A percentile compares a stretch with the other conserved stretches of the same genome.
Conservation (phyloP, 2,329 filamentous ascomycete genomes). For the Annulohypoxylon truncatum region DNA sequence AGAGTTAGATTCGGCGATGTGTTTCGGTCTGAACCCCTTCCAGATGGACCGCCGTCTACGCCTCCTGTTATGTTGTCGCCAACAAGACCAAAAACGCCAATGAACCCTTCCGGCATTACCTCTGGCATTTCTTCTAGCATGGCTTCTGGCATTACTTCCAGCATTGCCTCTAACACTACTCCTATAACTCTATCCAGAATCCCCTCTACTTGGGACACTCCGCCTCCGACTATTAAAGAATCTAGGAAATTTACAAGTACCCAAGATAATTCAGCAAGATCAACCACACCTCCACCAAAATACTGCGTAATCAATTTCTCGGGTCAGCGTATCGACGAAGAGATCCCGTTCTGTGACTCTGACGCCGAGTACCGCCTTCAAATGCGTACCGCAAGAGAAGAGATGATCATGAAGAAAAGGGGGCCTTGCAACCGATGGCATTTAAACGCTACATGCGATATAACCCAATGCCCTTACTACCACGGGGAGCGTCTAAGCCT, state of each 20-base stretch:
- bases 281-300: not conserved
- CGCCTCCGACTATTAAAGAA: not conserved
- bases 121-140: not conserved
- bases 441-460: conserved; percentile 18
- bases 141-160: not conserved
- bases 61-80: not conserved
- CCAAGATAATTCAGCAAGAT: not conserved
- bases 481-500: conserved; percentile 19
- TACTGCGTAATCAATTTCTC: conserved; percentile 24
- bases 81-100: not conserved
- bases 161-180: too few species aligned
- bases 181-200: too few species aligned
- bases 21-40: conserved; percentile 32
- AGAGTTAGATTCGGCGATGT: conserved; percentile 27
- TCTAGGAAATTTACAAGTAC: not conserved
- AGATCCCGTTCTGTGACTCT: not conserved
- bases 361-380: conserved; percentile 7
- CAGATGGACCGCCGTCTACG: not conserved
- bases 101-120: not conserved
- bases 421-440: conserved; percentile 31
- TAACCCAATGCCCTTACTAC: conserved; percentile 24
- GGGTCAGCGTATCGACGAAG: conserved; percentile 30
- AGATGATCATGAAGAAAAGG: not conserved
- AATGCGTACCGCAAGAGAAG: conserved; percentile 16
- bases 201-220: conserved; percentile 2